Evolutionary conservation across 2,329 filamentous ascomycete species (phyloP), one percentile per base, ranked within the genome.

Genomic region (Monilinia polystroma): DNA sequence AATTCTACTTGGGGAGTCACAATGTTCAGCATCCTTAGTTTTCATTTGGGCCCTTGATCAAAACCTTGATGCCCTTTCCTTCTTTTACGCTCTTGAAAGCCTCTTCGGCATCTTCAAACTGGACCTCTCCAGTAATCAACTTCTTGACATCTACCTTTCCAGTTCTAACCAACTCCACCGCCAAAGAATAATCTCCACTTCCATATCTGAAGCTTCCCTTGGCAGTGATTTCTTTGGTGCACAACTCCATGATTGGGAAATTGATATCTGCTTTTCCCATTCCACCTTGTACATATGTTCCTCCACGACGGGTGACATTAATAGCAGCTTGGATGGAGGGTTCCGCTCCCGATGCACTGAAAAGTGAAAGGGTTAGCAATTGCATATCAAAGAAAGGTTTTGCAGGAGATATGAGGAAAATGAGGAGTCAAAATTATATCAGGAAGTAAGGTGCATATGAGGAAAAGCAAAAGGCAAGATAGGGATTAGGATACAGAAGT

Each of bases 181-280:
- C 88, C 8, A 88, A 81, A 73, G 88, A 85, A 79, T 97, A 98
- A 78, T 97, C 94, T 26, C 93, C 93, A 65, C 87, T 85, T 4
- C 89, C 89, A 78, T 98, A 98, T 51, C 94, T 87, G 84, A 98
- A 98, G 70, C 89, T 93, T 29, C 94, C 94, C 76, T 90, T 91
- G 57, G 91, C 84, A 14, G 89, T 96, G 63, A 97, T 83, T 82
- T 98, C 94, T 81, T 97, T 97, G 62, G 88, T 84, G 78, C 93
- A 96, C 76, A 96, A 83, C 6, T 91, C 90, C 85, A 94, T 91
- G 77, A 98, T 96, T 63, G 94, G 94, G 81, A 97, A 97, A 11
- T 80, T 90, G 77, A 97, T 93, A 75, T 97, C 91, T 51, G 87
- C 79, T 76, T 90, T 90, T 75, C 94, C 94, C 92, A 97, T 96